Evolutionary conservation across 371 early-diverging fungal species (phyloP).

Genomic region (Zychaea mexicana): DNA sequence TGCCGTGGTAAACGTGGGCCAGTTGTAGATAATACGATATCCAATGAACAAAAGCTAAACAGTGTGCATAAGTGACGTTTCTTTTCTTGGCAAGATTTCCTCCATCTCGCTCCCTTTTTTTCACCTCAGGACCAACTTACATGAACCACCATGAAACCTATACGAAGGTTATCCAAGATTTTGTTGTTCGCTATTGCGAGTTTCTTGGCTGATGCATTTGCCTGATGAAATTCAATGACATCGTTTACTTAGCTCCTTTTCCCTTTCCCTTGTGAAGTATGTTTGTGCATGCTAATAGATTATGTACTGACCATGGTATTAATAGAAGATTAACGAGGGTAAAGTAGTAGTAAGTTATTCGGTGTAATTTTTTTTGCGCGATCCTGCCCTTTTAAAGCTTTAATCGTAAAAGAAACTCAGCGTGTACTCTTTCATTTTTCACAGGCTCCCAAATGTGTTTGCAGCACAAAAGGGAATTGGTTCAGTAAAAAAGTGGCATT

Average conservation of each 20-base stretch:
- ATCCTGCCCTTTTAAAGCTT: neutral
- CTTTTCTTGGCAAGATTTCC: neutral
- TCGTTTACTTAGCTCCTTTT: neutral
- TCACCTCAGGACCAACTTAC: conserved; percentile 30
- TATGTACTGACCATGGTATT: neutral
- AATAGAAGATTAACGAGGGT: neutral
- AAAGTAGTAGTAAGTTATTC: neutral
- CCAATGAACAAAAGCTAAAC: conserved; percentile 54
- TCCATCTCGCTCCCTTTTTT: neutral
- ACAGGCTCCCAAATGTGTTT: neutral
- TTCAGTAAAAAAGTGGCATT: too few species aligned
- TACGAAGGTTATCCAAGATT: conserved; percentile 60
- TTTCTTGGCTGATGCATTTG: conserved; percentile 79
- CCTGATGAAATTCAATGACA: conserved; percentile 42
- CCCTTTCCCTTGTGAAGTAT: neutral
- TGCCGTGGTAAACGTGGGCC: conserved; percentile 50
- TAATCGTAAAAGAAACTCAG: neutral
- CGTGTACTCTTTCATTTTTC: neutral
- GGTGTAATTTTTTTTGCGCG: neutral
- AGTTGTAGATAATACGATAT: conserved; percentile 60
- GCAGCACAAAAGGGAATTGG: neutral
- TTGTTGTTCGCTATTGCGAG: conserved; percentile 68
- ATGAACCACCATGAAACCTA: conserved; percentile 67
- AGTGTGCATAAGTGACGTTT: neutral
- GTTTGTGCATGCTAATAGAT: too few species aligned